Evolutionary conservation across 148 eudicot genomes (phyloP).

Genomic region (Rhododendron griersonianum): DNA sequence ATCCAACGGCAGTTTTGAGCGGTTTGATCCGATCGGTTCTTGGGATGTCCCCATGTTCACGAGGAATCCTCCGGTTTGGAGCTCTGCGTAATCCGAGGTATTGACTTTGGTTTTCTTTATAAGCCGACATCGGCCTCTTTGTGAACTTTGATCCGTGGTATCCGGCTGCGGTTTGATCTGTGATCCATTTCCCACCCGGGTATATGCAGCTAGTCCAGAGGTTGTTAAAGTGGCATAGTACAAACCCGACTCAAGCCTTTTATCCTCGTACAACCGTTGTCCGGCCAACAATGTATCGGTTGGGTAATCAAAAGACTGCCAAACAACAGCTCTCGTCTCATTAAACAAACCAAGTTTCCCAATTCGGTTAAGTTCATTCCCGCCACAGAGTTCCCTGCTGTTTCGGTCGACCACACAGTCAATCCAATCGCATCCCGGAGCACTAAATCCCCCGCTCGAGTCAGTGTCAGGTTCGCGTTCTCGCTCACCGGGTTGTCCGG

Average conservation of each 20-base stretch:
- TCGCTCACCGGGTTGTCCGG: background rate
- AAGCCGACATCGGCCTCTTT: slow-evolving; percentile 2
- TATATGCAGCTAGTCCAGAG: slow-evolving; percentile 2
- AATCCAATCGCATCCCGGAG: background rate
- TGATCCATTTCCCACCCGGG: background rate
- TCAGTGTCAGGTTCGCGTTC: background rate
- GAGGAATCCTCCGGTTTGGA: background rate
- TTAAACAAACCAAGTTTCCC: slow-evolving; percentile 14
- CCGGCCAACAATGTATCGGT: slow-evolving; percentile 11
- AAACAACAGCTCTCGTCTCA: background rate
- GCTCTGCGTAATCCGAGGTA: slow-evolving; percentile 5
- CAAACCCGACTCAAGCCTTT: background rate
- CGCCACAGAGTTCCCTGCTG: background rate
- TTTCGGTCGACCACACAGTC: background rate
- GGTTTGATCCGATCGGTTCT: background rate
- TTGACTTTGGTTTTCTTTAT: background rate
- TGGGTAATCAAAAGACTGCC: slow-evolving; percentile 13
- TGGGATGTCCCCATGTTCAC: background rate
- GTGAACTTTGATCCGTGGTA: background rate
- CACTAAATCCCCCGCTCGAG: background rate
- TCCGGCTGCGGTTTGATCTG: background rate
- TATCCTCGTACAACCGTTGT: slow-evolving; percentile 6
- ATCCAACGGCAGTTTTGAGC: background rate
- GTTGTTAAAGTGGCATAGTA: background rate
- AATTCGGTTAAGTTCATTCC: slow-evolving; percentile 14